Base-by-base conservation (phyloP, 306 rosid species). In the Casuarina equisetifolia region DNA sequence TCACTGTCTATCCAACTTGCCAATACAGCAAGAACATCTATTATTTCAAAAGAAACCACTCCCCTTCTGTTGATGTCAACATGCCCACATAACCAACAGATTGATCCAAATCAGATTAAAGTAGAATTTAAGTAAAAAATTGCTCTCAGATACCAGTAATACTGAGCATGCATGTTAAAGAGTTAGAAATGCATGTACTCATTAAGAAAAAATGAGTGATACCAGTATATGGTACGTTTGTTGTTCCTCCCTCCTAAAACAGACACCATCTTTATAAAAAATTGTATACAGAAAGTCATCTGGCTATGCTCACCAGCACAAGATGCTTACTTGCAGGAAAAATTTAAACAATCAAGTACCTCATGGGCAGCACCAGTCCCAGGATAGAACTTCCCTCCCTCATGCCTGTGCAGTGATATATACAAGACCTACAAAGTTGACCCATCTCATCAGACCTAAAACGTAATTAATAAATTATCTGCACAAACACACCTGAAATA, bases 291-390 rank as follows among this genome's bases (percentile, higher is more conserved):
- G 83, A 83, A 82, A 81, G 46, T 78, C 77, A 70, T 82, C 80
- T 79, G 79, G 88, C 83, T 84, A 77, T 82, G 86, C 70, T 76
- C 81, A 88, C 86, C 86, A 86, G 82, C 81, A 81, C 82, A 80
- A 81, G 81, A 87, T 76, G 83, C 78, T 67, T 84, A 84, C 73
- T 76, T 82, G 42, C n/a, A 71, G 72, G 79, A 80, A 84, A 73
- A 58, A 69, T 57, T 75, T 80, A 78, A 73, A 74, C 86, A 82
- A 72, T 79, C 74, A 77, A 68, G 45, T 90, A 95, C 99, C 97
- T 95, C 97, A 70, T 86, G 89, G 69, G 91, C 98, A 80, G 97
- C 98, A 73, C 99, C 99, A 58, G 98, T 92, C 78, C 99, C 99
- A 76, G 99, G 99, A 85, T 95, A 95, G 85, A 95, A 95, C 79